phyloP scores from a whole-genome alignment of 139 green algal genomes.

The Desmodesmus armatus region DNA sequence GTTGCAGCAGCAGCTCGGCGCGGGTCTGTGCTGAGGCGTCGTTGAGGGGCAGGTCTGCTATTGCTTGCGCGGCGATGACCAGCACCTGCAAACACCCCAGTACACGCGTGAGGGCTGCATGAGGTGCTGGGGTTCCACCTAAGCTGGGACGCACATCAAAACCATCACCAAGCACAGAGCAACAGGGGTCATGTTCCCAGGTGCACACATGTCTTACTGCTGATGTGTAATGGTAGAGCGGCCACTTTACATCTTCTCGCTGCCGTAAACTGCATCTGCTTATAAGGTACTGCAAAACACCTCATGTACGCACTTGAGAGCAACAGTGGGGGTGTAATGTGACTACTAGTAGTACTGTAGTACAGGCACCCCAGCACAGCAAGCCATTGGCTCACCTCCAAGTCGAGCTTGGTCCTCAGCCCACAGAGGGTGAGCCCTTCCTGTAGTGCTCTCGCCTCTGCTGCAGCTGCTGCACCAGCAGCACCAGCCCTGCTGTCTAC shows the following conservation, averaged over 20 bases:
- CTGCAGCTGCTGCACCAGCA: not conserved
- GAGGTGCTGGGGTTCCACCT: no score
- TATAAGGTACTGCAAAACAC: no score
- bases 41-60: constrained; percentile 21
- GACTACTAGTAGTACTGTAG: no score
- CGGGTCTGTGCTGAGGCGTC: not conserved
- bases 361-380: not conserved
- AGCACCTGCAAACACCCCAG: constrained; percentile 55
- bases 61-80: constrained; percentile 54
- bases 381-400: constrained; percentile 34
- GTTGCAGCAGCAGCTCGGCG: constrained; percentile 56
- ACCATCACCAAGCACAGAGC: no score
- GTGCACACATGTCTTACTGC: no score
- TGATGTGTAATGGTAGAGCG: constrained; percentile 6
- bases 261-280: no score
- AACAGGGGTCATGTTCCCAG: no score
- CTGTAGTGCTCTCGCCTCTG: constrained; percentile 46
- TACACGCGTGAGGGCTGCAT: no score
- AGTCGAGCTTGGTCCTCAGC: constrained; percentile 50
- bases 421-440: constrained; percentile 63
- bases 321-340: no score
- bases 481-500: not conserved
- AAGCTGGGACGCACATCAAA: no score
- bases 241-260: not conserved
- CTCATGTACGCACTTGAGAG: no score